Evolutionary conservation across 345 rosid genomes (phyloP).

Genomic region (Eutrema yunnanense): DNA sequence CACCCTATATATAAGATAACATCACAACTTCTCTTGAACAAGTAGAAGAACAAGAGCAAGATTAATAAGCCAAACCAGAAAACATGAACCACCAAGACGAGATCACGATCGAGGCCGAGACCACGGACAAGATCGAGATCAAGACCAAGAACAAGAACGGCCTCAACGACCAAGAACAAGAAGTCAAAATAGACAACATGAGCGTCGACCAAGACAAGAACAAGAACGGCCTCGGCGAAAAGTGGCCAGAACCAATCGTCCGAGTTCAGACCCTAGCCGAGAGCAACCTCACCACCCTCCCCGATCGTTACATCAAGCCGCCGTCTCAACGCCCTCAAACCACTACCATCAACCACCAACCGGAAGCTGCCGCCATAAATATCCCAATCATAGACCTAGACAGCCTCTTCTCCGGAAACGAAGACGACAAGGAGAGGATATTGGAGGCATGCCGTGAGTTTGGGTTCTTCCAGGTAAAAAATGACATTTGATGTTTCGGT

Average conservation of each 20-base stretch:
- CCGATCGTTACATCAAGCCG: slow-evolving; percentile 58
- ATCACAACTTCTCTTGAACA: slow-evolving; percentile 5
- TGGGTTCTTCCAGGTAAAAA: slow-evolving; percentile 75
- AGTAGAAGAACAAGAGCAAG: not conserved
- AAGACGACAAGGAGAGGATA: slow-evolving; percentile 30
- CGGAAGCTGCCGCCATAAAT: slow-evolving; percentile 16
- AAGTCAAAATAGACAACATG: slow-evolving; percentile 3
- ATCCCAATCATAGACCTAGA: slow-evolving; percentile 71
- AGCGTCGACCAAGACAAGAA: not conserved
- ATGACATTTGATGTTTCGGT: not conserved
- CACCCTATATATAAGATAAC: not conserved
- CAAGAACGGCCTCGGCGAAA: slow-evolving; percentile 16
- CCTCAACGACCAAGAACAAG: slow-evolving; percentile 6
- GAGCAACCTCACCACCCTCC: slow-evolving; percentile 36
- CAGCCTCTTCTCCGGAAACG: slow-evolving; percentile 28
- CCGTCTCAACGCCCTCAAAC: slow-evolving; percentile 31
- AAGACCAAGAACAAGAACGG: not conserved
- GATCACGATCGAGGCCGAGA: not conserved
- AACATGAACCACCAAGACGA: slow-evolving; percentile 3
- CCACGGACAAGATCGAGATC: not conserved
- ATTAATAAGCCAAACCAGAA: not conserved
- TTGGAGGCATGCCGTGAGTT: slow-evolving; percentile 60
- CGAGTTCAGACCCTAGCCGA: slow-evolving; percentile 91
- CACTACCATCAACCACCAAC: slow-evolving; percentile 10
- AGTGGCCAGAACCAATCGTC: slow-evolving; percentile 95